phyloP scores from a whole-genome alignment of 139 green algal species.

The Edaphochlamys debaryana region DNA sequence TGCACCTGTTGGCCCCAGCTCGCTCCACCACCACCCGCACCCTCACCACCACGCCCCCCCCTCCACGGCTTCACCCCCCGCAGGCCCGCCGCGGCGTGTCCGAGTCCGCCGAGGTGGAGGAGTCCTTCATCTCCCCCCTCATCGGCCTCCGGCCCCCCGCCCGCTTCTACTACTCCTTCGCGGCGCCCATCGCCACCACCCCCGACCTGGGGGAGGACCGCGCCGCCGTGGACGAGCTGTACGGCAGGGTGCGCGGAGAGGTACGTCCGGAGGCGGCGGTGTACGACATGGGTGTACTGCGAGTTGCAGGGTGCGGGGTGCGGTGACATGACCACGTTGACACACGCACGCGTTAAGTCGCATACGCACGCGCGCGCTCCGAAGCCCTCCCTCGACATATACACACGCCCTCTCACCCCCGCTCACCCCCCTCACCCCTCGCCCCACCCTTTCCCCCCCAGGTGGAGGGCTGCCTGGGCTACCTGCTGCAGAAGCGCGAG shows the following conservation, averaged over 20 bases:
- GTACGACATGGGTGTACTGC: too few relatives aligned
- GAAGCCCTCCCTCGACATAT: too few relatives aligned
- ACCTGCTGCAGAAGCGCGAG: slow-evolving; percentile 74
- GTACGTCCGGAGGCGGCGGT: not conserved
- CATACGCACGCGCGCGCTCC: too few relatives aligned
- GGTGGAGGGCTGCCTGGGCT: slow-evolving; percentile 71
- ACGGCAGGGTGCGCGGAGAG: slow-evolving; percentile 64
- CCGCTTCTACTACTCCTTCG: slow-evolving; percentile 94
- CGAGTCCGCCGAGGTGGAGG: slow-evolving; percentile 47
- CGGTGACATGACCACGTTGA: too few relatives aligned
- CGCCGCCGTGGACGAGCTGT: slow-evolving; percentile 66
- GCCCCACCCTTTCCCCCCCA: not conserved
- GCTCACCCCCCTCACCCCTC: too few relatives aligned
- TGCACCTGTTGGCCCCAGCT: too few relatives aligned
- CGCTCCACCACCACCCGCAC: too few relatives aligned
- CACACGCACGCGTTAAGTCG: too few relatives aligned
- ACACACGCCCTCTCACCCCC: too few relatives aligned
- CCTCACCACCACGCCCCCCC: too few relatives aligned
- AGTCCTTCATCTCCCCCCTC: slow-evolving; percentile 66
- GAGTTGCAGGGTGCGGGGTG: too few relatives aligned
- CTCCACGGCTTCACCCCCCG: too few relatives aligned
- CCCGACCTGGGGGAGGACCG: slow-evolving; percentile 62
- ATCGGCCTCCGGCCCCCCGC: slow-evolving; percentile 60
- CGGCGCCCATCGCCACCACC: slow-evolving; percentile 76
- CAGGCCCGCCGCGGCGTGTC: slow-evolving; percentile 60